Conservation (phyloP, 108 stramenopile species). For the Nannochloropsis gaditana region DNA sequence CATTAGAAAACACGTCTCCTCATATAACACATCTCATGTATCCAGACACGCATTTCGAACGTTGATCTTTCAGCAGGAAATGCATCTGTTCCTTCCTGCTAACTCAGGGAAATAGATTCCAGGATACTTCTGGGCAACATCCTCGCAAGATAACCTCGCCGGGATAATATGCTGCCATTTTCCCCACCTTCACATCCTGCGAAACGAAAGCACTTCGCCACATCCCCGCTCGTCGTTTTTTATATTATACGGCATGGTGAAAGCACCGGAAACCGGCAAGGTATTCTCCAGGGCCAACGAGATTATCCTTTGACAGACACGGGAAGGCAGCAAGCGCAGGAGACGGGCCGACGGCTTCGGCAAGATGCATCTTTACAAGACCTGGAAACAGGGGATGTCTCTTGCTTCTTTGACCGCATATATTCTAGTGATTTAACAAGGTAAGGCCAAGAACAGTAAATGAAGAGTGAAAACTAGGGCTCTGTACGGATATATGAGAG, state of each 20-base stretch:
- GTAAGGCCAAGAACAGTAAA: not conserved
- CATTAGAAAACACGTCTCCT: no score
- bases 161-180: no score
- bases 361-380: not conserved
- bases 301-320: not conserved
- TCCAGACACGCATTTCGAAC: no score
- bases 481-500: not conserved
- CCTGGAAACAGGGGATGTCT: not conserved
- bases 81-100: no score
- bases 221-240: slow-evolving; percentile 1
- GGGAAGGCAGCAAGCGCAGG: not conserved
- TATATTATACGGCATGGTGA: slow-evolving; percentile 1
- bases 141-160: no score
- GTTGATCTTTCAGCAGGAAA: no score
- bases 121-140: no score
- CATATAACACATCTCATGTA: no score
- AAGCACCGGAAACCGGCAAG: slow-evolving; percentile 5
- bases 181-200: no score
- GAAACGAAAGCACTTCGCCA: not conserved
- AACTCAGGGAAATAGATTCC: no score
- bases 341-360: not conserved
- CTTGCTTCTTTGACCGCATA: not conserved
- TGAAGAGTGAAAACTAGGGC: not conserved
- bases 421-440: not conserved
- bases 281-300: not conserved